Evolutionary conservation across 495 filamentous ascomycete species (phyloP), one percentile per base, ranked within the genome.

Genomic region (Platismatia glauca): DNA sequence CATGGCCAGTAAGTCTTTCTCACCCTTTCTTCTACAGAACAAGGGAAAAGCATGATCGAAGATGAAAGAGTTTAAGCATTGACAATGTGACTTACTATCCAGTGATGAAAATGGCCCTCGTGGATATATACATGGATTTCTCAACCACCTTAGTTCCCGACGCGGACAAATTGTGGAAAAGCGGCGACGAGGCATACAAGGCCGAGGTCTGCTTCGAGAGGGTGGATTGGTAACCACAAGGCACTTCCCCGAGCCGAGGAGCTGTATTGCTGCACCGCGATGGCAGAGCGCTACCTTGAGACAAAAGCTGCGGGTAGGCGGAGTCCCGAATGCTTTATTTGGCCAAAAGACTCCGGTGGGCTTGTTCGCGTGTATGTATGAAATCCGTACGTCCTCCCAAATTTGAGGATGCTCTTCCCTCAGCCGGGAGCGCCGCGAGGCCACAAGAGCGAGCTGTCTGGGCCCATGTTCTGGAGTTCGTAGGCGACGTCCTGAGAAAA

Each of bases 71-170:
- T 3, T 9, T 11, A 22, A 35, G 2, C 16, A 20, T 13, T 43
- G 18, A 33, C 55, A 13, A 0, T 22, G 12, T 37, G 22, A 60
- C 29, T 20, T 7, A 5, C 24, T 1, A 20, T 53, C 3, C 24
- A 65, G 63, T 65, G 46, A 65, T 65, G 27, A 65, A 61, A 43
- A 65, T 58, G 4, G 52, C 38, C 22, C 44, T 65, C 5, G 63
- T 55, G 38, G 35, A 56, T 22, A 65, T 44, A 33, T 65, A 56
- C 29, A 55, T 29, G 31, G 37, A 55, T 20, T 65, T 60, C 58
- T 60, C 60, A 29, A 65, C 63, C 31, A 61, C 48, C 7, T 16
- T 50, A 1, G 24, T 61, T 13, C 39, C 60, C 16, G 41, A 48
- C 8, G 5, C 13, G 13, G 55, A 58, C 16, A 57, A 57, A 22